Evolutionary conservation across 345 rosid species (phyloP).

Genomic region (Hibiscus tridactylites): DNA sequence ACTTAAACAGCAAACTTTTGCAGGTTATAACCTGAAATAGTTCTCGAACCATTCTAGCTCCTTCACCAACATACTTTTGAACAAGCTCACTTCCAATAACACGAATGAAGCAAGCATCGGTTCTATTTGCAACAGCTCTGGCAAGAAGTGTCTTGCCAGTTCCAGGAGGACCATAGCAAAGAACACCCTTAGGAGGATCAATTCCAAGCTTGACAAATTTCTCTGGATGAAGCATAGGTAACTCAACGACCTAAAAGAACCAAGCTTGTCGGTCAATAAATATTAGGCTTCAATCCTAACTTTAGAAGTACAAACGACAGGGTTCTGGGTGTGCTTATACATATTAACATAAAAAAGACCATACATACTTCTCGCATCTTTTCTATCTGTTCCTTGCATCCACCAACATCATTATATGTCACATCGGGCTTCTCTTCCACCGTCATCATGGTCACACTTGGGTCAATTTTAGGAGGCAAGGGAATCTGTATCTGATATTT

Average conservation of each 20-base stretch:
- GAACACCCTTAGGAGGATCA: slow-evolving; percentile 98
- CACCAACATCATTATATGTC: slow-evolving; percentile 94
- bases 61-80: slow-evolving; percentile 97
- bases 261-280: background rate
- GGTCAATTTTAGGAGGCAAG: slow-evolving; percentile 96
- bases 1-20: background rate
- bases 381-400: slow-evolving; percentile 97
- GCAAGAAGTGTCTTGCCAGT: slow-evolving; percentile 93
- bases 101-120: slow-evolving; percentile 97
- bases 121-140: slow-evolving; percentile 97
- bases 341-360: background rate
- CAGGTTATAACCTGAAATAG: slow-evolving; percentile 67
- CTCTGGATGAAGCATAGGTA: slow-evolving; percentile 99
- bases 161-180: slow-evolving; percentile 98
- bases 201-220: slow-evolving; percentile 98
- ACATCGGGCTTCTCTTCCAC: slow-evolving; percentile 99
- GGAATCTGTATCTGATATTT: slow-evolving; percentile 93
- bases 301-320: background rate
- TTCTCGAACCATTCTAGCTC: slow-evolving; percentile 98
- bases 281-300: background rate
- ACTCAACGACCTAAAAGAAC: slow-evolving; percentile 75
- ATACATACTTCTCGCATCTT: slow-evolving; percentile 80
- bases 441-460: slow-evolving; percentile 98
- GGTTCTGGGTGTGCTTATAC: background rate
- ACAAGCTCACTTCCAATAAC: slow-evolving; percentile 99